Evolutionary conservation across 345 rosid genomes (phyloP).

Genomic region (Sisymbrium altissimum): DNA sequence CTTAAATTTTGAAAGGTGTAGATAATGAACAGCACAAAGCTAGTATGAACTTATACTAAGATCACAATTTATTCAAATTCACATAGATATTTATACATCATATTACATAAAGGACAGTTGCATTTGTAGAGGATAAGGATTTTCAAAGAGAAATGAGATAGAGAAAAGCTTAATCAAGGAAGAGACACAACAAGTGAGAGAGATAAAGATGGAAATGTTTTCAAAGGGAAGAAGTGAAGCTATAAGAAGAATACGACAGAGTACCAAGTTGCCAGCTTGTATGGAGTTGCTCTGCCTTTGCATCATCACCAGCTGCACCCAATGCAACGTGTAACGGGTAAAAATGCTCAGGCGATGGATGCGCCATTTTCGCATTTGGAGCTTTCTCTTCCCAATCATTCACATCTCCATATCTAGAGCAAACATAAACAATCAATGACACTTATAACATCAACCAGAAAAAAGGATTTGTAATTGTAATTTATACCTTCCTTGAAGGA

Average conservation of each 20-base stretch:
- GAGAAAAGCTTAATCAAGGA: not conserved
- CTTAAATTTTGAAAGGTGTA: too few species aligned
- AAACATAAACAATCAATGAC: not conserved
- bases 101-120: not conserved
- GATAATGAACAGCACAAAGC: not conserved
- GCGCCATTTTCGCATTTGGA: constrained; percentile 71
- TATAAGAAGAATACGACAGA: constrained; percentile 77
- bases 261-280: constrained; percentile 71
- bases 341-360: constrained; percentile 88
- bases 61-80: constrained; percentile 1
- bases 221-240: constrained; percentile 46
- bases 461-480: not conserved
- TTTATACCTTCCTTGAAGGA: constrained; percentile 73
- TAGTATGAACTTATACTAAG: not conserved
- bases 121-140: not conserved
- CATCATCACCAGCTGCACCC: constrained; percentile 75
- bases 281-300: constrained; percentile 71
- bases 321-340: constrained; percentile 87
- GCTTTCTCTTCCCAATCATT: constrained; percentile 64
- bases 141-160: not conserved
- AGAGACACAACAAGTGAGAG: constrained; percentile 7
- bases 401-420: constrained; percentile 70
- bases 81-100: not conserved
- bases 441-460: not conserved
- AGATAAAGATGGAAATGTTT: not conserved